These are phyloP conservation scores for Geotrichum reessii DNA, from an alignment of 1,139 yeast genomes.

Conservation along the genomic window DNA sequence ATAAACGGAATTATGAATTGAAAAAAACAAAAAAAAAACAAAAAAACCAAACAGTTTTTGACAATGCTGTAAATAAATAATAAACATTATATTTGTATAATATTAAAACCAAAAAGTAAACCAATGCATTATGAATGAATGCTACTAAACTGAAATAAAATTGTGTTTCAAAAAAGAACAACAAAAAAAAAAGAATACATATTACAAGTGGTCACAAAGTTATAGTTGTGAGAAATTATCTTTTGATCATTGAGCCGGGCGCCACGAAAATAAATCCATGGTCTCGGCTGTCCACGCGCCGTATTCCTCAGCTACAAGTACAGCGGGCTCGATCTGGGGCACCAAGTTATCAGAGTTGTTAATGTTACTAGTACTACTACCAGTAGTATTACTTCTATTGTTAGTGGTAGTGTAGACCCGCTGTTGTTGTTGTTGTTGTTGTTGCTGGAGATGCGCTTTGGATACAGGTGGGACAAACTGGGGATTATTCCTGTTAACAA, in stretches of 20 bases:
- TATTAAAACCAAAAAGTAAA: too few relatives aligned
- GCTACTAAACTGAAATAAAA: neutral
- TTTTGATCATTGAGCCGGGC: too few relatives aligned
- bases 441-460: neutral
- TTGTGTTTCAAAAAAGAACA: neutral
- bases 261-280: conserved; percentile 20
- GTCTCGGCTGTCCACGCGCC: conserved; percentile 23
- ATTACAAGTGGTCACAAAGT: neutral
- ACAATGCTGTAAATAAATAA: too few relatives aligned
- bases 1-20: too few relatives aligned
- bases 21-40: too few relatives aligned
- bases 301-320: neutral
- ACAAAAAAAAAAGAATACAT: neutral
- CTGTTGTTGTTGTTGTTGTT: neutral
- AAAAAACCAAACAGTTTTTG: too few relatives aligned
- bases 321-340: neutral
- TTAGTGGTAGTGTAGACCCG: neutral
- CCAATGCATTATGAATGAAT: neutral
- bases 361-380: too few relatives aligned
- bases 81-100: too few relatives aligned
- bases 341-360: too few relatives aligned
- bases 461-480: neutral
- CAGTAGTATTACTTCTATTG: neutral
- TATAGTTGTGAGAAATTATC: too few relatives aligned
- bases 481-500: neutral